Base-by-base conservation (phyloP, 2,329 filamentous ascomycete genomes). In the Penicillium janthinellum region DNA sequence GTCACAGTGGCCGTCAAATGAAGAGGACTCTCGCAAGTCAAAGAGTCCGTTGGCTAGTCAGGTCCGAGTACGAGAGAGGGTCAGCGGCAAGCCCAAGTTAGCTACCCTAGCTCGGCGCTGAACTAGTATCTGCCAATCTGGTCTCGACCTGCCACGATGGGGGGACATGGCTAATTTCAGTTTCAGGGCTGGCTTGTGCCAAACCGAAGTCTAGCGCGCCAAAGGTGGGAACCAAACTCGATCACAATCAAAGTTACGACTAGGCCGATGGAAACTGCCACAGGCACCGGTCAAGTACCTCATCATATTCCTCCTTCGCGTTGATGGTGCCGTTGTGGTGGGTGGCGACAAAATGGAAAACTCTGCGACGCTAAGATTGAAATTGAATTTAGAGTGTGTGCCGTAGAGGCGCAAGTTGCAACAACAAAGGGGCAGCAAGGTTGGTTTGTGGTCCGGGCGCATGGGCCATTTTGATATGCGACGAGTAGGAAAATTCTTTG, bases 311-410 rank as follows among this genome's bases (percentile, higher is more conserved):
- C n/a, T n/a, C n/a, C 28, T n/a, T 34, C 14, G 44, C 25, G 12
- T 34, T 25, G 49, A 52, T 41, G 41, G 49, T 22, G 15, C 17
- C 3, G 51, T 2, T 41, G 54, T 56, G 51, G 56, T 56, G 51
- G 56, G 63, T 66, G 64, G 64, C 64, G 49, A 66, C 44, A 25
- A 34, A 58, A 34, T 25, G 45, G 47, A 66, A 66, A 64, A 61
- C 54, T 63, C 61, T 63, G 60, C 59, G 37, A 47, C 59, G 62
- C 60, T 60, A 62, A 62, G 58, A 53, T 39, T 28, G 38, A 34
- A 53, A 41, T 41, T 28, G 44, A 47, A 56, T 56, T 54, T 53
- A 49, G 48, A 50, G 28, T 35, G 48, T 37, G 48, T 37, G 48
- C 22, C 44, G 31, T 50, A 10, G 48, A 35, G 48, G 31, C 35